Evolutionary conservation across 169 alveolate species (phyloP).

Genomic region (Neospora caninum): DNA sequence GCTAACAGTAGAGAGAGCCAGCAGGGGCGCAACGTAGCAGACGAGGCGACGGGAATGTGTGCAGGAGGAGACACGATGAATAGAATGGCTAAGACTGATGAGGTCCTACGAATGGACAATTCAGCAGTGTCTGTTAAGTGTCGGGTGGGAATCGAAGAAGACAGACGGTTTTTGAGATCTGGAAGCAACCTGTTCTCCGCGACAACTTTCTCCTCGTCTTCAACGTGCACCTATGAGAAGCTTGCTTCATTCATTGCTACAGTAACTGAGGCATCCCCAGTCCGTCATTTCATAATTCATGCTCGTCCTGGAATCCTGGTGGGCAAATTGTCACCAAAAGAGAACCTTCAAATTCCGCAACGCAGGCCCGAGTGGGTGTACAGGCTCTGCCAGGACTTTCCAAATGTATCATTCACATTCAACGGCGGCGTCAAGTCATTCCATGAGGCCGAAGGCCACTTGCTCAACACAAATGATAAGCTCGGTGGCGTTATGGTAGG

Average conservation of each 20-base stretch:
- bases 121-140: neutral
- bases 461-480: neutral
- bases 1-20: neutral
- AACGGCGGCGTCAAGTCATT: slow-evolving; percentile 24
- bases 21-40: too few relatives aligned
- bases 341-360: neutral
- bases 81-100: neutral
- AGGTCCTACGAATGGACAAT: neutral
- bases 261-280: neutral
- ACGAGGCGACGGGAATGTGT: too few relatives aligned
- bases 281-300: neutral
- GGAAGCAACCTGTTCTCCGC: neutral
- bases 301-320: neutral
- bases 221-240: neutral
- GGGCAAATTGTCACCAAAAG: neutral
- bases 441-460: neutral
- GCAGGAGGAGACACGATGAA: neutral
- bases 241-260: neutral
- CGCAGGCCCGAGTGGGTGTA: slow-evolving; percentile 17
- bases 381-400: slow-evolving; percentile 13
- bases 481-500: slow-evolving; percentile 38
- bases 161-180: neutral
- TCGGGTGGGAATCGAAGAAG: slow-evolving; percentile 9
- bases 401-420: neutral
- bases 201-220: neutral